Evolutionary conservation across 345 rosid genomes (phyloP).

Genomic region (Aurinia saxatilis): DNA sequence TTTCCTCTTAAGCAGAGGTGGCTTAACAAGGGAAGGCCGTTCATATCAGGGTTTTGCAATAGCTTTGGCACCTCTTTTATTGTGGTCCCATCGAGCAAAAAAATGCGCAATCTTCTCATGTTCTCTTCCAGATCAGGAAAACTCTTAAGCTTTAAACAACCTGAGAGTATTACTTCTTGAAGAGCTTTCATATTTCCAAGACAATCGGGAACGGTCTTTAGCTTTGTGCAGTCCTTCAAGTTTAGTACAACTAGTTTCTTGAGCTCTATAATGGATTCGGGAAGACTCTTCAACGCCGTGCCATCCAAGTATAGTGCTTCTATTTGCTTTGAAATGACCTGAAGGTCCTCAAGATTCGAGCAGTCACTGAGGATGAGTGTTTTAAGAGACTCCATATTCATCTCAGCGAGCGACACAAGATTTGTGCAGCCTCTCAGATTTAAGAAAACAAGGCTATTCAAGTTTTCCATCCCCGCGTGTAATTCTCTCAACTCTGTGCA

Average conservation of each 20-base stretch:
- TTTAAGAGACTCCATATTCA: background rate
- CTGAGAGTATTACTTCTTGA: conserved; percentile 8
- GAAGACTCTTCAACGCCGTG: background rate
- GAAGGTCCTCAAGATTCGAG: conserved; percentile 5
- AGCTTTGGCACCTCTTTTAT: background rate
- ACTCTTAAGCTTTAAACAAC: background rate
- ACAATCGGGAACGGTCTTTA: background rate
- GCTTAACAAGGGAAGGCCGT: background rate
- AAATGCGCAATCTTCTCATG: background rate
- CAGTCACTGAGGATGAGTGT: conserved; percentile 16
- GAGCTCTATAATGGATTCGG: background rate
- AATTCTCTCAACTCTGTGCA: conserved; percentile 7
- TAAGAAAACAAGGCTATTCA: background rate
- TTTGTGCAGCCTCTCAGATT: conserved; percentile 4
- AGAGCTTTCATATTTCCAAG: background rate
- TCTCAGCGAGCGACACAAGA: background rate
- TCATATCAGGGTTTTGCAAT: background rate
- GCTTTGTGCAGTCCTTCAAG: background rate
- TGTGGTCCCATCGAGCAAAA: conserved; percentile 1
- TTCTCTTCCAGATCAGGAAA: background rate
- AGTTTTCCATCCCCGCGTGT: background rate
- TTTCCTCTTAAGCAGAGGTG: background rate
- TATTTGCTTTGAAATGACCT: conserved; percentile 1
- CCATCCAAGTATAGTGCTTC: background rate
- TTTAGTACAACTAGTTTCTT: background rate